Evolutionary conservation across 2,329 filamentous ascomycete species (phyloP).

Genomic region (Fusarium nisikadoi): DNA sequence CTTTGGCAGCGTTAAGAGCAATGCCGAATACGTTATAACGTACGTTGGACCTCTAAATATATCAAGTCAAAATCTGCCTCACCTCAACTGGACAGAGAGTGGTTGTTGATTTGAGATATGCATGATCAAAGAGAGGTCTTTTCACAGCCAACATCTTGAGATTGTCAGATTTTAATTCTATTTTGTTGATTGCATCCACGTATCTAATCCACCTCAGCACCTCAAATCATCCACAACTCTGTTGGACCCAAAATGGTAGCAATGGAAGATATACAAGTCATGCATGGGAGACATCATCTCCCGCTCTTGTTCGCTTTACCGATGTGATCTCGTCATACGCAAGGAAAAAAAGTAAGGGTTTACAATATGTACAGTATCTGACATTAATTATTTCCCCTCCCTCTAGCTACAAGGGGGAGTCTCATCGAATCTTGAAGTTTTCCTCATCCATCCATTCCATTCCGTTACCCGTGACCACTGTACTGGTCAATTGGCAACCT

Average conservation of each 20-base stretch:
- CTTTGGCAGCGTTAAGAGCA: neutral
- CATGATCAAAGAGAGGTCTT: neutral
- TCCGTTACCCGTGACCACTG: neutral
- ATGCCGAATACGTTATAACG: neutral
- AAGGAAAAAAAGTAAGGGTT: constrained; percentile 38
- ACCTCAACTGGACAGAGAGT: neutral
- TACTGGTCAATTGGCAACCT: neutral
- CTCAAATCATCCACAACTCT: constrained; percentile 17
- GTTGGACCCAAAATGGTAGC: neutral
- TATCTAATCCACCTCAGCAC: constrained; percentile 15
- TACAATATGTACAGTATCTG: constrained; percentile 47
- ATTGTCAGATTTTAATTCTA: neutral
- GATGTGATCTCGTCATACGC: constrained; percentile 32
- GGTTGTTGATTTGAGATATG: neutral
- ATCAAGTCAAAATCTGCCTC: neutral
- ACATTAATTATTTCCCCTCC: constrained; percentile 43
- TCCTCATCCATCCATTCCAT: constrained; percentile 18
- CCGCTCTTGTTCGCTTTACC: constrained; percentile 27
- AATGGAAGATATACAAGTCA: constrained; percentile 18
- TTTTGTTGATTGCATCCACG: constrained; percentile 3
- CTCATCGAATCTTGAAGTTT: constrained; percentile 25
- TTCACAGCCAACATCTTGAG: neutral
- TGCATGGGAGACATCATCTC: constrained; percentile 17
- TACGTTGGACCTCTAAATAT: neutral
- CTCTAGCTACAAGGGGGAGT: constrained; percentile 20